Conservation (phyloP, 352 stramenopile species). For the Poterioochromonas sp. region DNA sequence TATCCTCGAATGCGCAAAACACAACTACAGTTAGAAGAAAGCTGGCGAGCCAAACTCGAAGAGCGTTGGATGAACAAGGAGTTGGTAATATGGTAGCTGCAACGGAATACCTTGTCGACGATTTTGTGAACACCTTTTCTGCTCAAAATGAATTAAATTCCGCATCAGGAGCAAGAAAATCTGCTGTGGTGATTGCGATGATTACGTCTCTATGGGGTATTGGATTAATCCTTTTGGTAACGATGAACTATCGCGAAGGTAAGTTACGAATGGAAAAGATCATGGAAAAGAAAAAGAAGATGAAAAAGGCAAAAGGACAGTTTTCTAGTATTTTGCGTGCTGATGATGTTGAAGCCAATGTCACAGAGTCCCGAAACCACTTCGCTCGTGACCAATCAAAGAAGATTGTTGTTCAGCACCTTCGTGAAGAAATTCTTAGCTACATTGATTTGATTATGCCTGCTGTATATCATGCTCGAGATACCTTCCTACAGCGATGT, state of each 20-base stretch:
- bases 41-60: not conserved
- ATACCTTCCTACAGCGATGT: not conserved
- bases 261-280: not conserved
- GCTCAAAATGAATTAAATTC: not conserved
- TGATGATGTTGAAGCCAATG: not conserved
- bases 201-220: not conserved
- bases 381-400: not conserved
- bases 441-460: conserved; percentile 9
- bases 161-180: not conserved
- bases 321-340: not conserved
- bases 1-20: not conserved
- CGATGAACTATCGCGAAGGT: not conserved
- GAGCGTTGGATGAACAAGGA: not conserved
- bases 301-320: not conserved
- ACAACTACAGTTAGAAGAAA: not conserved
- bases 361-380: not conserved
- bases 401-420: not conserved
- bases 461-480: not conserved
- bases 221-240: not conserved
- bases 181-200: not conserved
- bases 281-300: not conserved
- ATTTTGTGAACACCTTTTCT: not conserved
- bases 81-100: not conserved
- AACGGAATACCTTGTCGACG: not conserved
- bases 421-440: not conserved